These are phyloP conservation scores for Gnomoniopsis smithogilvyi DNA, from an alignment of 2,329 filamentous ascomycete species.

Conservation along the genomic window DNA sequence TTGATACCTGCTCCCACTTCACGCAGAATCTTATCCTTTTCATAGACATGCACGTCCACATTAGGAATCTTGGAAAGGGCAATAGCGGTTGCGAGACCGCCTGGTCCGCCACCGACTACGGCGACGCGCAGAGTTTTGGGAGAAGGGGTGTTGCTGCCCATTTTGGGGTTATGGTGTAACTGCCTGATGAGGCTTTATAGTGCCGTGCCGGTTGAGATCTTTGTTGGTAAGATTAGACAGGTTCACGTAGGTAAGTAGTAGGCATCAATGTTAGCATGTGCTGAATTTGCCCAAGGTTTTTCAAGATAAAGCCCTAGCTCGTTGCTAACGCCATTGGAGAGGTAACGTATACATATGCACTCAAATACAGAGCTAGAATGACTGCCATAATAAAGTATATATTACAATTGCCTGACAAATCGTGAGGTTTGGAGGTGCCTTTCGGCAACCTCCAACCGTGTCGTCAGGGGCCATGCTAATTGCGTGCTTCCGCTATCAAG, in stretches of 20 bases:
- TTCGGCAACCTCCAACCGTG: conserved; percentile 1
- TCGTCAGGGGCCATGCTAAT: conserved; percentile 15
- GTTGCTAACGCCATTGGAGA: background rate
- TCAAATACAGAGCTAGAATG: background rate
- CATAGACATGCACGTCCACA: conserved; percentile 32
- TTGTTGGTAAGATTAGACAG: too few species aligned
- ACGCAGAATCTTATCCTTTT: conserved; percentile 33
- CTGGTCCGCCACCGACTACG: conserved; percentile 17
- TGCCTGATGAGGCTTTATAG: background rate
- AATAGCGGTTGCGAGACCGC: conserved; percentile 25
- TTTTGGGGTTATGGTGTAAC: background rate
- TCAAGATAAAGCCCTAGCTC: background rate
- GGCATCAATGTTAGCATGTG: too few species aligned
- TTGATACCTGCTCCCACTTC: conserved; percentile 36
- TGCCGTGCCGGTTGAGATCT: background rate
- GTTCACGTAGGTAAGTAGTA: background rate
- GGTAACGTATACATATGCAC: background rate
- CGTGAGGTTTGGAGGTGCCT: background rate
- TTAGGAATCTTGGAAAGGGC: conserved; percentile 26
- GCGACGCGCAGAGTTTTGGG: conserved; percentile 11
- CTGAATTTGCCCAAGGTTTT: background rate
- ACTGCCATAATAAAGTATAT: background rate
- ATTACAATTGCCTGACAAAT: background rate
- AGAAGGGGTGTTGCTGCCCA: background rate
- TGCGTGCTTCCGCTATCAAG: conserved; percentile 16